These are phyloP conservation scores for Jaapia argillacea DNA, from an alignment of 768 basidiomycete species.

Conservation along the genomic window DNA sequence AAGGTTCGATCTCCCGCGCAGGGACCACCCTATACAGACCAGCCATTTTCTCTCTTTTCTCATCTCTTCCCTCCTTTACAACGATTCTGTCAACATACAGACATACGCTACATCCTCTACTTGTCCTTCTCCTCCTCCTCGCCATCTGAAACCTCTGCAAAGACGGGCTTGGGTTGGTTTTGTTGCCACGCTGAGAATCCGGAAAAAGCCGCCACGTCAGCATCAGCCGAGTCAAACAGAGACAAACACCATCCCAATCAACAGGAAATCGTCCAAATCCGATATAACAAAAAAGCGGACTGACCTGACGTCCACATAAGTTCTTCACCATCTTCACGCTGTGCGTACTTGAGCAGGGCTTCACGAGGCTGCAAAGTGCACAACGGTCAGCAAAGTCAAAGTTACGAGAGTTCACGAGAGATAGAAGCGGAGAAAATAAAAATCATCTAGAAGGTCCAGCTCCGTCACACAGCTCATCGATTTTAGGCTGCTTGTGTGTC, in stretches of 20 bases:
- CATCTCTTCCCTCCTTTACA: slow-evolving; percentile 11
- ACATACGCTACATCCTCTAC: slow-evolving; percentile 17
- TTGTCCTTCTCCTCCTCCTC: slow-evolving; percentile 49
- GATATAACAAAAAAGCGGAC: slow-evolving; percentile 18
- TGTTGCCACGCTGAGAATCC: slow-evolving; percentile 70
- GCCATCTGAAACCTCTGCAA: slow-evolving; percentile 48
- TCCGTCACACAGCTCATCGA: too few relatives aligned
- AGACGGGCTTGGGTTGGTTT: slow-evolving; percentile 84
- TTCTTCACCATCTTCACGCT: slow-evolving; percentile 61
- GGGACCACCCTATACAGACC: slow-evolving; percentile 47
- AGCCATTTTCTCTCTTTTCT: slow-evolving; percentile 8
- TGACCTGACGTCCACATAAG: slow-evolving; percentile 81
- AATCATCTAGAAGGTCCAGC: too few relatives aligned
- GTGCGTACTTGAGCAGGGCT: slow-evolving; percentile 90
- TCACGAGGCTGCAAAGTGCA: slow-evolving; percentile 71
- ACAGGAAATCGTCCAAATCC: slow-evolving; percentile 17
- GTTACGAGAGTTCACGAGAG: too few relatives aligned
- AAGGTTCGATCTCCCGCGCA: slow-evolving; percentile 82
- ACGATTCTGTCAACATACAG: slow-evolving; percentile 7
- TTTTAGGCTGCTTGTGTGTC: not conserved
- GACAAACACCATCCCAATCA: slow-evolving; percentile 24
- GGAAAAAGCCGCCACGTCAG: slow-evolving; percentile 49
- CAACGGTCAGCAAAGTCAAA: not conserved
- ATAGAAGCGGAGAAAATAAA: too few relatives aligned
- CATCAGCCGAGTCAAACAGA: slow-evolving; percentile 25